Evolutionary conservation across 495 filamentous ascomycete genomes (phyloP), one percentile per base, ranked within the genome.

Genomic region (Durotheca rogersii): DNA sequence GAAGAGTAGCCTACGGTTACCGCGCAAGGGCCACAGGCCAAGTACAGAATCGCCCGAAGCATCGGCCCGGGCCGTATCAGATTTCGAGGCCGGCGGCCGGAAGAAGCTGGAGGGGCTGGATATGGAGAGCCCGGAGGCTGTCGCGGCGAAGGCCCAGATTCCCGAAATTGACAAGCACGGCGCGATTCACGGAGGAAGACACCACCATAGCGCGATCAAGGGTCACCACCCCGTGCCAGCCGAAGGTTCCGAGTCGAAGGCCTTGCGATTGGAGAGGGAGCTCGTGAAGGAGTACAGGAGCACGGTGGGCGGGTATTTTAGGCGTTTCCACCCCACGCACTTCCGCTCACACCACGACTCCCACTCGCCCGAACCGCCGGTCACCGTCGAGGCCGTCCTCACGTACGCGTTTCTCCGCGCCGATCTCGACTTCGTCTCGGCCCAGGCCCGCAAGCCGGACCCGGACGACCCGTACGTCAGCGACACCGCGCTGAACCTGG

Each of bases 261-360:
- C 80, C 3, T 61, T 78, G 39, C 71, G 82, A 19, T 68, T 94
- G 19, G 83, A 95, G 65, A 71, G 67, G 35, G 70, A 72, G 7
- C 78, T 98, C 9, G 72, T 96, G 3, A 67, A 76, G n/a, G 80
- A 80, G 31, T 98, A 94, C 85, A 85, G 81, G 60, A 79, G 80
- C 37, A 83, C 88, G 1, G 86, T 97, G 9, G 93, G 94, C 20
- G 93, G 93, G 21, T 98, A 98, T 67, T 98, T 95, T 65, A 82
- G 83, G 31, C 79, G 93, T 33, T 97, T 97, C 71, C 81, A 81
- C 52, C 90, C 93, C 7, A 78, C 81, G 42, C 87, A 79, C 70
- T 68, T 78, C 50, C 67, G 55, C 47, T 35, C 75, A 42, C 60
- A 67, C 25, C 41, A 50, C 30, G 21, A 65, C 51, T 23, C 56